phyloP scores from a whole-genome alignment of 1,139 yeast species.

The Hyphopichia khmerensis region DNA sequence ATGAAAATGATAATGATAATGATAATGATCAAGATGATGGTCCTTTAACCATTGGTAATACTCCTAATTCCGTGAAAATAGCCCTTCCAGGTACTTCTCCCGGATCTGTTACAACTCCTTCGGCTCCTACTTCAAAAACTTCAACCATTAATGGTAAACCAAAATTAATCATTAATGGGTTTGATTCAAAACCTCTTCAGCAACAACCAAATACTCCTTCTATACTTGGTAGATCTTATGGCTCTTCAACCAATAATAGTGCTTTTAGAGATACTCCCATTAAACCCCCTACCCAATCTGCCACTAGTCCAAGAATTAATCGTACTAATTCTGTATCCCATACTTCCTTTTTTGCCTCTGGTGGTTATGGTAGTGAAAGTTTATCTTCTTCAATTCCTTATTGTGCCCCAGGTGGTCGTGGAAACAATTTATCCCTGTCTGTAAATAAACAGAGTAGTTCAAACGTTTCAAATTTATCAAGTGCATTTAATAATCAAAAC shows the following conservation, averaged over 20 bases:
- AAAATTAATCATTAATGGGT: conserved; percentile 16
- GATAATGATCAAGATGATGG: background rate
- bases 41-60: conserved; percentile 1
- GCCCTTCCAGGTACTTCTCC: background rate
- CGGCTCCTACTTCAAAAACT: background rate
- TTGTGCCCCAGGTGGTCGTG: conserved; percentile 65
- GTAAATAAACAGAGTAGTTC: background rate
- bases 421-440: conserved; percentile 7
- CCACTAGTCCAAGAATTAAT: conserved; percentile 40
- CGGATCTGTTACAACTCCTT: background rate
- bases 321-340: conserved; percentile 47
- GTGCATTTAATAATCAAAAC: conserved; percentile 2
- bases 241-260: conserved; percentile 5
- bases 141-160: conserved; percentile 5
- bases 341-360: conserved; percentile 34
- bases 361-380: conserved; percentile 43
- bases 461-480: conserved; percentile 11
- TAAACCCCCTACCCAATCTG: conserved; percentile 22
- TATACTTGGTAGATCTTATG: conserved; percentile 14
- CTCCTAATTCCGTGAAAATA: background rate
- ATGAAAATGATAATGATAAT: background rate
- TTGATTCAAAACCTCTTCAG: conserved; percentile 14
- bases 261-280: conserved; percentile 20
- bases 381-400: conserved; percentile 68
- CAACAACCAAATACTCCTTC: conserved; percentile 9